phyloP scores from a whole-genome alignment of 345 rosid species.

The Eucalyptus tenuipes region DNA sequence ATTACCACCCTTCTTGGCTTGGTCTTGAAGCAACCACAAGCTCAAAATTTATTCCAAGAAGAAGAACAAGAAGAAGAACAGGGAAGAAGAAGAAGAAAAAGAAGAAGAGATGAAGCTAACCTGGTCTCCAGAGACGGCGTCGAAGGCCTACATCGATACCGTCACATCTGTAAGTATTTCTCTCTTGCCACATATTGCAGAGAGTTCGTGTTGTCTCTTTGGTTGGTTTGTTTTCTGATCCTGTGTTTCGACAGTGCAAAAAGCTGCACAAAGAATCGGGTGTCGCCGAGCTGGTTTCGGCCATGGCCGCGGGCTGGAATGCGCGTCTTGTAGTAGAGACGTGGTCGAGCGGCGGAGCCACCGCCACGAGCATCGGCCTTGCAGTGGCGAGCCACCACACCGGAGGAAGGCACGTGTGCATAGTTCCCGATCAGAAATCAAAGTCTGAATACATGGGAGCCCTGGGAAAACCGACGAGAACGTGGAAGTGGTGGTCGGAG shows the following conservation, averaged over 20 bases:
- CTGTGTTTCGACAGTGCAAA: constrained; percentile 27
- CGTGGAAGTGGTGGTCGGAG: constrained; percentile 36
- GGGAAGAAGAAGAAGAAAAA: background rate
- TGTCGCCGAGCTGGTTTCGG: constrained; percentile 64
- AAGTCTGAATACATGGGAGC: constrained; percentile 33
- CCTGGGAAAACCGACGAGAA: constrained; percentile 13
- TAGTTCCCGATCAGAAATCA: constrained; percentile 66
- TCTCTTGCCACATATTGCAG: background rate
- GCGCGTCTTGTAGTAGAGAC: constrained; percentile 60
- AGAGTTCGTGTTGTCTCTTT: background rate
- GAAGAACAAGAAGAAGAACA: background rate
- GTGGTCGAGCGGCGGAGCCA: constrained; percentile 52
- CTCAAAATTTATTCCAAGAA: background rate
- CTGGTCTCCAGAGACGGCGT: constrained; percentile 83
- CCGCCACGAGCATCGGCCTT: constrained; percentile 65
- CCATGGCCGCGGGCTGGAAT: constrained; percentile 94
- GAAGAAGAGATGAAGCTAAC: constrained; percentile 44
- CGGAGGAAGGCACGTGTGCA: constrained; percentile 63
- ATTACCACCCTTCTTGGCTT: background rate
- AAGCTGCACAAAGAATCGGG: constrained; percentile 36
- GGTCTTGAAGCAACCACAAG: background rate
- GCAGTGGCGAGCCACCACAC: constrained; percentile 65
- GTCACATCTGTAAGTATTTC: constrained; percentile 38
- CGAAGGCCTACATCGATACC: constrained; percentile 59
- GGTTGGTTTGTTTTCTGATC: background rate